Conservation (phyloP, 2,329 filamentous ascomycete genomes). For the Botrytis hyacinthi region DNA sequence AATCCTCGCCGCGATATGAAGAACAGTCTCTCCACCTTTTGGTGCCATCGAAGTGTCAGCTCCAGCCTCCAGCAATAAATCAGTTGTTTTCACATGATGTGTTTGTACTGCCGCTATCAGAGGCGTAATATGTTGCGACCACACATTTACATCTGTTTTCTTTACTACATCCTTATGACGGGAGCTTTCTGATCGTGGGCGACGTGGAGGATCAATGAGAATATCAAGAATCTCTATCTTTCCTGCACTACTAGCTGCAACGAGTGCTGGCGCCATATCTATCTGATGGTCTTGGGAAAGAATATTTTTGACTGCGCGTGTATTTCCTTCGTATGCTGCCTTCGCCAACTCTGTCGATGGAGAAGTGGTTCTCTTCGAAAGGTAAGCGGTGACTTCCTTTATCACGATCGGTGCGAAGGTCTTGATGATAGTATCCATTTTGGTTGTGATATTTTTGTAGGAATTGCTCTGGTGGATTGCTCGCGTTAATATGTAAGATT, state of each 20-base stretch:
- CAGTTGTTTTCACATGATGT: slow-evolving; percentile 26
- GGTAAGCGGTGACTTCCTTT: slow-evolving; percentile 22
- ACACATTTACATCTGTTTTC: slow-evolving; percentile 22
- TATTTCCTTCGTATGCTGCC: slow-evolving; percentile 21
- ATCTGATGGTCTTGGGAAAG: slow-evolving; percentile 22
- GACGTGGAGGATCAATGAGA: slow-evolving; percentile 22
- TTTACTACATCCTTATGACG: slow-evolving; percentile 7
- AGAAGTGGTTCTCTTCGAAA: slow-evolving; percentile 14
- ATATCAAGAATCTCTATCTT: slow-evolving; percentile 26
- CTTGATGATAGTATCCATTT: slow-evolving; percentile 21
- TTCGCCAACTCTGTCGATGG: slow-evolving; percentile 22
- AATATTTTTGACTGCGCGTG: slow-evolving; percentile 5
- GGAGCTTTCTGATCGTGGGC: slow-evolving; percentile 4
- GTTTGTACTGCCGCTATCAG: slow-evolving; percentile 27
- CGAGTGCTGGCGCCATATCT: slow-evolving; percentile 26
- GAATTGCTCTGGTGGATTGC: neutral
- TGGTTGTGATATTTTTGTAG: neutral
- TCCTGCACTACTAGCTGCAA: slow-evolving; percentile 24
- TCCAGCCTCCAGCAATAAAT: slow-evolving; percentile 25
- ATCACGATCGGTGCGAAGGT: slow-evolving; percentile 22
- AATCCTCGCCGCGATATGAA: slow-evolving; percentile 23
- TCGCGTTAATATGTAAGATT: neutral
- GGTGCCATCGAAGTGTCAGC: slow-evolving; percentile 25
- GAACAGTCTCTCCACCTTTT: slow-evolving; percentile 22
- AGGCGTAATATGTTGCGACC: slow-evolving; percentile 25